Percentiles rank a stretch among this genome's conserved stretches.
phyloP scores from a whole-genome alignment of 192 early-diverging fungal species.

The Oehlia diaphana region DNA sequence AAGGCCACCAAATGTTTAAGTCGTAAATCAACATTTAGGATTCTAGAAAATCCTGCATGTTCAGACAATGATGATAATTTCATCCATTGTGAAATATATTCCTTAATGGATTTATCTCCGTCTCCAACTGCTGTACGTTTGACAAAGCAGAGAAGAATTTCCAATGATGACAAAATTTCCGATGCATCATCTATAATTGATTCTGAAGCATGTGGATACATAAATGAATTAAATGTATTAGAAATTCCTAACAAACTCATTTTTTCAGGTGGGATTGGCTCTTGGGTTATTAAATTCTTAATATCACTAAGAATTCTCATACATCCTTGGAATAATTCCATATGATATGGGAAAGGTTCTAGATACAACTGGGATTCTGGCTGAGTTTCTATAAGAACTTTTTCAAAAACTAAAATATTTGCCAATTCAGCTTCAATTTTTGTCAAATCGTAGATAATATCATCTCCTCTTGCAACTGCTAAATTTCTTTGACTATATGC shows the following conservation, averaged over 20 bases:
- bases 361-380: constrained; percentile 7
- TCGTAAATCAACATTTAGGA: background rate
- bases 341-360: constrained; percentile 28
- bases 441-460: constrained; percentile 14
- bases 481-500: constrained; percentile 24
- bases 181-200: constrained; percentile 8
- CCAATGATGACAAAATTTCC: constrained; percentile 21
- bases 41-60: background rate
- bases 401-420: constrained; percentile 22
- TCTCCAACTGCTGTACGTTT: constrained; percentile 14
- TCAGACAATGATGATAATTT: background rate
- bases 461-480: background rate
- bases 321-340: constrained; percentile 28
- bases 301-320: constrained; percentile 26
- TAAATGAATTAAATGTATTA: background rate
- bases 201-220: background rate
- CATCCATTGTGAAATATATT: constrained; percentile 28
- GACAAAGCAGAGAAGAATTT: constrained; percentile 33
- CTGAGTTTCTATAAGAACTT: constrained; percentile 20
- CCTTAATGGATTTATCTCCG: constrained; percentile 20
- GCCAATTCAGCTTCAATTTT: constrained; percentile 29
- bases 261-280: constrained; percentile 20
- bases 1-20: constrained; percentile 21
- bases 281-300: constrained; percentile 24
- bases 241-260: background rate